A percentile compares a stretch with the other conserved stretches of the same genome.
Conservation (phyloP, 2,329 filamentous ascomycete species). For the Ophiostoma pallidulum region DNA sequence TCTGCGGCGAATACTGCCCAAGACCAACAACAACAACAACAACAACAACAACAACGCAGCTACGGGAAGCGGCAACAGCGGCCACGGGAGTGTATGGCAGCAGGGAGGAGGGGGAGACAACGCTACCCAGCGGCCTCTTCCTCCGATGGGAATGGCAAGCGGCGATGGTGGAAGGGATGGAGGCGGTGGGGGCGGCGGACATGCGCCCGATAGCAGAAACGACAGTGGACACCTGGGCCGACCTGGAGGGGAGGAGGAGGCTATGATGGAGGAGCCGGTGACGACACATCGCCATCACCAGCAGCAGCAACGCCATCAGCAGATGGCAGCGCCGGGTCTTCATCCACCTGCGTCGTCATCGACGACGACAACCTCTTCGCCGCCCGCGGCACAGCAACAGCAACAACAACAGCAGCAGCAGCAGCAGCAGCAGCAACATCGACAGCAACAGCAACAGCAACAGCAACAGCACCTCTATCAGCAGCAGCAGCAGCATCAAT, state of each 20-base stretch:
- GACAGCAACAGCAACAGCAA: neutral
- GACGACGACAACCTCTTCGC: slow-evolving; percentile 7
- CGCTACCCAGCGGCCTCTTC: slow-evolving; percentile 4
- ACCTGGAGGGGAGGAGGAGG: slow-evolving; percentile 2
- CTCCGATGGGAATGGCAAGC: neutral
- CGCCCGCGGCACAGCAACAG: slow-evolving; percentile 19
- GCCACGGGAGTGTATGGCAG: neutral
- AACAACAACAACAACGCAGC: neutral
- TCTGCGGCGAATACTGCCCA: slow-evolving; percentile 34
- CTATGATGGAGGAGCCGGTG: slow-evolving; percentile 10
- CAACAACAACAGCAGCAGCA: slow-evolving; percentile 32
- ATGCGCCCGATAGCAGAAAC: too few species aligned
- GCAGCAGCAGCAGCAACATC: slow-evolving; percentile 22
- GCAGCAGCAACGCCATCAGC: neutral
- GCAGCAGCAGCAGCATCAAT: neutral
- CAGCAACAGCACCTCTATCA: too few species aligned
- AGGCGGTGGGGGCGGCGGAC: too few species aligned
- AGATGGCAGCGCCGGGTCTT: slow-evolving; percentile 6
- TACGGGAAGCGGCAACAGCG: neutral
- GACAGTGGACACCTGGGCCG: slow-evolving; percentile 21
- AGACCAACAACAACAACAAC: slow-evolving; percentile 7
- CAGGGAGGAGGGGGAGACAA: too few species aligned
- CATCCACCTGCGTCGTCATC: slow-evolving; percentile 11
- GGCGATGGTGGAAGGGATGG: slow-evolving; percentile 10
- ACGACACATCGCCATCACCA: neutral